Evolutionary conservation across 1,139 yeast species (phyloP).

Genomic region (Scheffersomyces segobiensis): DNA sequence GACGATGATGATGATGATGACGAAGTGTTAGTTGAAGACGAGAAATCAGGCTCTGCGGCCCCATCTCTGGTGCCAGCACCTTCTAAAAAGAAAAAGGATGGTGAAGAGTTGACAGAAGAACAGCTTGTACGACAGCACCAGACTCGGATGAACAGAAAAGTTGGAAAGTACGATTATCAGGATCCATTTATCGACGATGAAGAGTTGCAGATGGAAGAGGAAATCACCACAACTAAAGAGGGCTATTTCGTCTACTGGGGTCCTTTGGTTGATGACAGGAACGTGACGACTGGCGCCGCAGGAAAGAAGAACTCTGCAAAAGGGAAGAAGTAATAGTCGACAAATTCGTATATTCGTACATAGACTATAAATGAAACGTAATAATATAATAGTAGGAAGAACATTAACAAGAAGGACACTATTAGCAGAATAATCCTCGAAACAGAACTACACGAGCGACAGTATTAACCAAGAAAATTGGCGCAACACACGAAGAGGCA

Average conservation of each 20-base stretch:
- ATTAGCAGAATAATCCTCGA: neutral
- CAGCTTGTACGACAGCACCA: slow-evolving; percentile 46
- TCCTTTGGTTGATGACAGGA: slow-evolving; percentile 72
- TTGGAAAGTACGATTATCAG: slow-evolving; percentile 86
- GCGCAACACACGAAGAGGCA: neutral
- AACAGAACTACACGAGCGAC: neutral
- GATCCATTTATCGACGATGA: slow-evolving; percentile 98
- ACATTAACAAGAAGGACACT: neutral
- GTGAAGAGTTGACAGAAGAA: slow-evolving; percentile 47
- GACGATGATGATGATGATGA: slow-evolving; percentile 58
- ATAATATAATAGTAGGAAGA: neutral
- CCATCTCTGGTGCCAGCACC: neutral
- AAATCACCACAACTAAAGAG: slow-evolving; percentile 87
- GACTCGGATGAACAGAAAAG: slow-evolving; percentile 59
- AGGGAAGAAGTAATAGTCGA: slow-evolving; percentile 15
- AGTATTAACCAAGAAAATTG: neutral
- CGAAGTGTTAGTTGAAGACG: slow-evolving; percentile 30
- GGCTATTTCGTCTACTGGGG: slow-evolving; percentile 98
- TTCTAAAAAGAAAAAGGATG: slow-evolving; percentile 32
- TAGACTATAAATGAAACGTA: neutral
- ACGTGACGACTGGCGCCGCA: slow-evolving; percentile 7
- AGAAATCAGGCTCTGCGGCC: slow-evolving; percentile 14
- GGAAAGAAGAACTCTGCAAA: slow-evolving; percentile 19
- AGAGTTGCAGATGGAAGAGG: slow-evolving; percentile 91
- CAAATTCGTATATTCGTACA: neutral